Base-by-base conservation (phyloP, 1,139 yeast species). In the Kodamaea arcana region DNA sequence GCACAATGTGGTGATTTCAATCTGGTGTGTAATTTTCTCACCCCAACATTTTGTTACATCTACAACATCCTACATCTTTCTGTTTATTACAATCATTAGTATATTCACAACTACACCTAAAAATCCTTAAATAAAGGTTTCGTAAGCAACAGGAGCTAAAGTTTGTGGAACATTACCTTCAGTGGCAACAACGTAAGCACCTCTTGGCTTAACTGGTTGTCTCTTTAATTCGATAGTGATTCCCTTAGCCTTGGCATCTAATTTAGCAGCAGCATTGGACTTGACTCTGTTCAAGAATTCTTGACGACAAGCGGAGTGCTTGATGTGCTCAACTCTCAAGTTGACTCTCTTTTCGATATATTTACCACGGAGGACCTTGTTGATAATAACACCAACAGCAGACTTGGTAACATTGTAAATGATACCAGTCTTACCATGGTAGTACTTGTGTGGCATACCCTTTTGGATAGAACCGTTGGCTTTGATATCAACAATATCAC, bases 371-470 rank as follows among this genome's bases (percentile, higher is more conserved):
- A 92, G 97, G 72, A 90, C 81, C 83, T 92, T 92, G 94, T 92
- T 84, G 69, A 92, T 74, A 66, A 92, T 86, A 59, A 92, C 94
- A 82, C 98, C 98, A 54, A 92, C 97, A 50, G 98, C 78, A 48
- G 95, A 75, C 81, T 86, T 92, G 83, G 98, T 92, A 57, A 92
- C 94, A 82, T 92, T 92, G 94, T 81, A 92, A 54, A 92, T 83
- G 58, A 90, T 87, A 83, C 98, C 98, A 55, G 98, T 92, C 84
- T 88, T 92, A 76, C 98, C 98, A 80, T 90, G 97, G 96, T 92
- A 92, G 84, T 80, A 90, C 80, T 92, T 92, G 88, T 87, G 96
- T 71, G 98, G 98, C 97, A 92, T 88, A 85, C 98, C 97, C 83
- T 90, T 88, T 74, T 92, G 97, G 78, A 90, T 80, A 58, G 98